Evolutionary conservation across 495 filamentous ascomycete species (phyloP).

Genomic region (Podospora anserina): DNA sequence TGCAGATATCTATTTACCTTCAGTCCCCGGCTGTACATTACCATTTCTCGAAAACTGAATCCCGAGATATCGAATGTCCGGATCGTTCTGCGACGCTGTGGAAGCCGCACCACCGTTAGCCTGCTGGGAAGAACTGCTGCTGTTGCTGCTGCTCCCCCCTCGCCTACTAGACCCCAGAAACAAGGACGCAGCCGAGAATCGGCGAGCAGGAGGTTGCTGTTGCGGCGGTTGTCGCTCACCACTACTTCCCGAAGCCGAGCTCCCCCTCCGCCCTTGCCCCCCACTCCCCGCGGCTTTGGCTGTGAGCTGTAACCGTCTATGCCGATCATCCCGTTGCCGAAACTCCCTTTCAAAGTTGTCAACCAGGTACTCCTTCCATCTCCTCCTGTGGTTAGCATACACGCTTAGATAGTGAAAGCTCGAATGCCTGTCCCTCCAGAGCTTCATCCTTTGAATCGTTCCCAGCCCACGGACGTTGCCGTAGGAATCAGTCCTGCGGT

Average conservation of each 20-base stretch:
- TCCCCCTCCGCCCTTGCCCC: slow-evolving; percentile 29
- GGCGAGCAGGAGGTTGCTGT: slow-evolving; percentile 17
- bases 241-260: slow-evolving; percentile 22
- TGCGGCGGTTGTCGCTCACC: slow-evolving; percentile 16
- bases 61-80: slow-evolving; percentile 34
- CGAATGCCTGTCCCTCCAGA: slow-evolving; percentile 37
- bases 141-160: slow-evolving; percentile 17
- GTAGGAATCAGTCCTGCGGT: slow-evolving; percentile 34
- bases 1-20: slow-evolving; percentile 18
- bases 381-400: slow-evolving; percentile 34
- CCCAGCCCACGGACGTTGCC: slow-evolving; percentile 37
- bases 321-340: slow-evolving; percentile 34
- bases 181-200: slow-evolving; percentile 32
- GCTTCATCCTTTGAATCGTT: slow-evolving; percentile 38
- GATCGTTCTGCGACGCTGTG: slow-evolving; percentile 10
- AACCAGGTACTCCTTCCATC: slow-evolving; percentile 36
- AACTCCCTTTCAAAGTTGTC: slow-evolving; percentile 33
- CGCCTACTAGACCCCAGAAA: slow-evolving; percentile 11
- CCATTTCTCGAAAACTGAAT: slow-evolving; percentile 36
- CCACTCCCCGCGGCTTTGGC: slow-evolving; percentile 27
- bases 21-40: slow-evolving; percentile 22
- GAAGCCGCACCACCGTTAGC: slow-evolving; percentile 8
- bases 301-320: slow-evolving; percentile 30
- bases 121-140: slow-evolving; percentile 9
- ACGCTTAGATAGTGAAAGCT: slow-evolving; percentile 35